Evolutionary conservation across 2,329 filamentous ascomycete genomes (phyloP).

Genomic region (Exophiala xenobiotica): DNA sequence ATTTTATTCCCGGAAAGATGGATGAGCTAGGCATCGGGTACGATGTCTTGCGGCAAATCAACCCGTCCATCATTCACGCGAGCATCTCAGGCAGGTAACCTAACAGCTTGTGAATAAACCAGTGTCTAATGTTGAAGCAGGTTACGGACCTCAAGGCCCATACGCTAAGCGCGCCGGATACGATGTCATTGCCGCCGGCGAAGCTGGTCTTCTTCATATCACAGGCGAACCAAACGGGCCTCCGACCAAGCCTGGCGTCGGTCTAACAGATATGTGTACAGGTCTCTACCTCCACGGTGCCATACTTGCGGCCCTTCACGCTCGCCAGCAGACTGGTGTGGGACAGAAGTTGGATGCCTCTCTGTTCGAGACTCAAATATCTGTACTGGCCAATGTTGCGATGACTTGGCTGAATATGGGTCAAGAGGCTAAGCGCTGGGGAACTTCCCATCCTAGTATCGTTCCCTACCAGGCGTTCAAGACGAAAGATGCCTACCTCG

Average conservation of each 20-base stretch:
- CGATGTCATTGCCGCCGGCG: constrained; percentile 17
- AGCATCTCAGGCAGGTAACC: constrained; percentile 43
- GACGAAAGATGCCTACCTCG: constrained; percentile 68
- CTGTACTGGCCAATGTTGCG: constrained; percentile 21
- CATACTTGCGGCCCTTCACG: constrained; percentile 19
- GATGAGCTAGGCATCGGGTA: constrained; percentile 45
- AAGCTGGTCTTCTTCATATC: constrained; percentile 20
- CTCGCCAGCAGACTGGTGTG: constrained; percentile 9
- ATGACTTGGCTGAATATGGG: constrained; percentile 19
- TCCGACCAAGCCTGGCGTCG: constrained; percentile 14
- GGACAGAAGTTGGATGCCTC: constrained; percentile 40
- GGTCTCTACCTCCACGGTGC: constrained; percentile 22
- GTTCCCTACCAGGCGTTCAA: constrained; percentile 56
- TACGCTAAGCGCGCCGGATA: constrained; percentile 18
- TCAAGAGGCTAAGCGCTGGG: constrained; percentile 40
- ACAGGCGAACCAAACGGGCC: constrained; percentile 14
- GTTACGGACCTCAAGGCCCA: constrained; percentile 51
- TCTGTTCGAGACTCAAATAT: constrained; percentile 44
- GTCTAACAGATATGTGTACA: constrained; percentile 20
- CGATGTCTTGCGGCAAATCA: constrained; percentile 40
- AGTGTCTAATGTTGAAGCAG: constrained; percentile 26
- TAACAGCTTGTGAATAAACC: not conserved
- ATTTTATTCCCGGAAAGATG: constrained; percentile 44
- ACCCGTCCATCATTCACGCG: constrained; percentile 50
- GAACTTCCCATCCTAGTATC: constrained; percentile 49